phyloP scores from a whole-genome alignment of 176 grass and related monocot genomes.

The Avena insularis region DNA sequence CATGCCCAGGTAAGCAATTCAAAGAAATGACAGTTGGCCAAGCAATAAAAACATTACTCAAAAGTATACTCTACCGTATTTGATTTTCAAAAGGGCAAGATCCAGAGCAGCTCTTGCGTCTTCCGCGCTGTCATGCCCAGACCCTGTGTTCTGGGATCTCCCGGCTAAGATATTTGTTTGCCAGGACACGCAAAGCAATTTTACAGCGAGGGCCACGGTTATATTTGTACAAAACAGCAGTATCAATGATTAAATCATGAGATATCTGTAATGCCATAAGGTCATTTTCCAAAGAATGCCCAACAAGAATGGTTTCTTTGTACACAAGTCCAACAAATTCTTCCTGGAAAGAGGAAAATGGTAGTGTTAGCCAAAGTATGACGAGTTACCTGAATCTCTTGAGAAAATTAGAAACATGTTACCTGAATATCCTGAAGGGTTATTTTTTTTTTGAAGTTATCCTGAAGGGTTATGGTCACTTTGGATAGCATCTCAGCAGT shows the following conservation, averaged over 20 bases:
- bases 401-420: constrained; percentile 1
- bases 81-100: constrained; percentile 87
- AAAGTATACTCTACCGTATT: constrained; percentile 55
- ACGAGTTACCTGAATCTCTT: constrained; percentile 76
- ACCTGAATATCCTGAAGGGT: constrained; percentile 92
- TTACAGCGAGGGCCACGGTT: constrained; percentile 64
- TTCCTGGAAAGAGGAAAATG: constrained; percentile 63
- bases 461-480: constrained; percentile 82
- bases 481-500: constrained; percentile 84
- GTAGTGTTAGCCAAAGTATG: constrained; percentile 29
- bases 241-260: constrained; percentile 83
- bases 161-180: constrained; percentile 71
- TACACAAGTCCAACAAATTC: constrained; percentile 71
- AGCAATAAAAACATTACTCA: constrained; percentile 20
- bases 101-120: constrained; percentile 92
- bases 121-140: constrained; percentile 89
- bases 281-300: constrained; percentile 97
- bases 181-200: constrained; percentile 82
- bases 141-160: constrained; percentile 71
- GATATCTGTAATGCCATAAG: constrained; percentile 79
- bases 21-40: constrained; percentile 14
- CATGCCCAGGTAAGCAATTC: background rate
- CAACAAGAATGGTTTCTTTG: constrained; percentile 94
- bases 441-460: constrained; percentile 44
- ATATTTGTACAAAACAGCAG: constrained; percentile 85